A percentile compares a stretch with the other conserved stretches of the same genome.
These are phyloP conservation scores for Solanum pinnatisectum DNA, from an alignment of 257 asterid genomes.

Conservation along the genomic window DNA sequence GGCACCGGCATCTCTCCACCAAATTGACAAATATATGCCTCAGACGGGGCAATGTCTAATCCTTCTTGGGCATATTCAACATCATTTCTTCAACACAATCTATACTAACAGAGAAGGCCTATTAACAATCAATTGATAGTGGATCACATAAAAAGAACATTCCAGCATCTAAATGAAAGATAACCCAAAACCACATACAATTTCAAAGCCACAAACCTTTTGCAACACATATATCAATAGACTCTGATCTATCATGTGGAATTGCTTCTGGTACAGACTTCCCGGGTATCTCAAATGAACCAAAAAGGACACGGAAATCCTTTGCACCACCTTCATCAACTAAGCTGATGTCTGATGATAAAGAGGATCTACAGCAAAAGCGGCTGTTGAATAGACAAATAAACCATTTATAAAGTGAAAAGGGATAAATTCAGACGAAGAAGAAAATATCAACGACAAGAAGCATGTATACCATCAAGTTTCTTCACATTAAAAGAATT, in stretches of 20 bases:
- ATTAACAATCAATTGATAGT: not conserved
- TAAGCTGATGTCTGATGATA: conserved; percentile 94
- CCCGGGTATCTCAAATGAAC: conserved; percentile 85
- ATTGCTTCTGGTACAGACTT: conserved; percentile 29
- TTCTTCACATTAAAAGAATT: conserved; percentile 74
- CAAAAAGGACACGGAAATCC: conserved; percentile 84
- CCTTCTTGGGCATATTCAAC: conserved; percentile 35
- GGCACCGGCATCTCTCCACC: conserved; percentile 49
- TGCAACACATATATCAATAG: conserved; percentile 63
- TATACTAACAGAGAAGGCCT: conserved; percentile 10
- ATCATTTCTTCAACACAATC: conserved; percentile 65
- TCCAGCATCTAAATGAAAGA: not conserved
- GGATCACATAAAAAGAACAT: not conserved
- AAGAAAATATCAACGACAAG: not conserved
- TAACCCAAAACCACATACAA: conserved; percentile 5
- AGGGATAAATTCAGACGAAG: not conserved
- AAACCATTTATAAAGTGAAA: not conserved
- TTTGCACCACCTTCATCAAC: conserved; percentile 96
- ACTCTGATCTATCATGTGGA: conserved; percentile 26
- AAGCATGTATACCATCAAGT: conserved; percentile 61
- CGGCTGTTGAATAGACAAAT: conserved; percentile 22
- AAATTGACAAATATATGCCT: conserved; percentile 48
- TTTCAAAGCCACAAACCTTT: conserved; percentile 39
- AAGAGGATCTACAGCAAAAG: conserved; percentile 84
- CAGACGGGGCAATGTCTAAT: conserved; percentile 73